phyloP scores from a whole-genome alignment of 352 stramenopile genomes.

The Globisporangium nunn region DNA sequence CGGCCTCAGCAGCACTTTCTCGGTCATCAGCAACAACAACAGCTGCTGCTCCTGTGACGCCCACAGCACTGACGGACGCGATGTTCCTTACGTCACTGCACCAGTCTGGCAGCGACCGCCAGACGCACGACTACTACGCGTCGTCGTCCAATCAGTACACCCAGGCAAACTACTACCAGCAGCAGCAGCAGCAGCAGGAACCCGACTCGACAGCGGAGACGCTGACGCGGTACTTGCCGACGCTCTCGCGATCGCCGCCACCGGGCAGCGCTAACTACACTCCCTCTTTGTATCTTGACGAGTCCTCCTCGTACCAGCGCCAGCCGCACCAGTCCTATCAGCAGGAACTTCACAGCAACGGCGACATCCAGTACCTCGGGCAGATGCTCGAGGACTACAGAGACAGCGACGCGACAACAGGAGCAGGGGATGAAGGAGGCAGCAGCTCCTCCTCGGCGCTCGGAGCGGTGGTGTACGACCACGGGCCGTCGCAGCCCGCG shows the following conservation, averaged over 20 bases:
- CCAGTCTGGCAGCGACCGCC: not conserved
- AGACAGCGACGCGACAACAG: not conserved
- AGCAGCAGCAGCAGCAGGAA: conserved; percentile 4
- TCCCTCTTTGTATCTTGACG: conserved; percentile 16
- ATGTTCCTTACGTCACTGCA: conserved; percentile 51
- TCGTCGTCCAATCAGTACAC: not conserved
- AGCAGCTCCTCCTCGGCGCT: no score
- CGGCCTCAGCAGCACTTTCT: no score
- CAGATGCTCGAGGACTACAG: conserved; percentile 6
- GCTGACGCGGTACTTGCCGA: conserved; percentile 31
- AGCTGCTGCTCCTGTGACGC: conserved; percentile 8
- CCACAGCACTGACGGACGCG: conserved; percentile 25
- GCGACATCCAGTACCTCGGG: not conserved
- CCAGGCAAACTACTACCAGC: not conserved
- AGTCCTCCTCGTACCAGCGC: conserved; percentile 4
- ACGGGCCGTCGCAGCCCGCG: conserved; percentile 3
- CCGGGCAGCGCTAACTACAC: conserved; percentile 2
- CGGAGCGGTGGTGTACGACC: not conserved
- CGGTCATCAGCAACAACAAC: conserved; percentile 12
- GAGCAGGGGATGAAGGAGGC: no score
- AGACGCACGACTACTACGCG: conserved; percentile 7
- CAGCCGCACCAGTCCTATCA: not conserved
- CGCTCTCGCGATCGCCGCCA: not conserved
- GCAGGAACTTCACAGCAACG: not conserved
- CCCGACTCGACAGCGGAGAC: conserved; percentile 14